Evolutionary conservation across 106 monocot species (phyloP), one percentile per base, ranked within the genome.

Genomic region (Narthecium ossifragum): DNA sequence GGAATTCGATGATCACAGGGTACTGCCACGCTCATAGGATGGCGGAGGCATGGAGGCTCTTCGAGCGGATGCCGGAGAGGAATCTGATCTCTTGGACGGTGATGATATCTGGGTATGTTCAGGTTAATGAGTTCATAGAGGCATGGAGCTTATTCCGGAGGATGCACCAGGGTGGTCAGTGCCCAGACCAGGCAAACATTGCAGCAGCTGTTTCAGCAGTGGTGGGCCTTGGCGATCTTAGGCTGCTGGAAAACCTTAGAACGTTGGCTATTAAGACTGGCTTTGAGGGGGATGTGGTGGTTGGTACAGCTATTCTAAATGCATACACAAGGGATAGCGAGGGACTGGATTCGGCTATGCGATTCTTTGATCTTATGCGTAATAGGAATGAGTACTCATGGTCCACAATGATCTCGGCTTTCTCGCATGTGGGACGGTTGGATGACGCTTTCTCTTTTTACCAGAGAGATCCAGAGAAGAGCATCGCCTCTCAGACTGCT

Each of bases 1-100:
- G 89, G 89, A 89, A 89, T 39, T 61, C 84, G 7, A 66, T 89
- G 51, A 63, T 88, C 26, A 75, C 84, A 0, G 88, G 80, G n/a
- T 88, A 88, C 62, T 85, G 73, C 58, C 76, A 58, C 26, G 52
- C 59, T 3, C 39, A 59, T 32, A 46, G 20, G 62, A 74, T 85
- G 77, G 27, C 17, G 9, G 70, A 80, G 14, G 85, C 80, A 4
- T 52, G 59, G 13, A 17, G 34, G 6, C 66, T 85, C 8, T 85
- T 80, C 31, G 75, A 81, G 21, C 10, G 1, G n/a, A 78, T 78
- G 68, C 71, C 57, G 1, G 51, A 27, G n/a, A 77, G 61, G 65
- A 58, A 81, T 63, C 31, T 86, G 49, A 73, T 78, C 11, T 75
- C 81, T 15, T 86, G 86, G 78, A 80, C 88, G 0, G 74, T 88